These are phyloP conservation scores for Cucumis cinereus DNA, from an alignment of 306 rosid genomes.

Conservation along the genomic window DNA sequence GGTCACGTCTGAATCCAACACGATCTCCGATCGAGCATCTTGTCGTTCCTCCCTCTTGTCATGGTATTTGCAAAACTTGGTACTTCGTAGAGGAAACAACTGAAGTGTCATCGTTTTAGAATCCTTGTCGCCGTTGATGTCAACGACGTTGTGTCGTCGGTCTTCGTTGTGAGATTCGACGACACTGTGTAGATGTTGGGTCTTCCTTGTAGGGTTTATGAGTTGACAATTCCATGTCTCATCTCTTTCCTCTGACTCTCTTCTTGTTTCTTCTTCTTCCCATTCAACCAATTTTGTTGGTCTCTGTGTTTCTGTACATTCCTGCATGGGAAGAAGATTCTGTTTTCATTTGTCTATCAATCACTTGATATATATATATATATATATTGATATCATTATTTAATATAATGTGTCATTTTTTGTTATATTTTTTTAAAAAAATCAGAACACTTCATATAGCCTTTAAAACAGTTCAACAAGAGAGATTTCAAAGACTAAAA, in stretches of 20 bases:
- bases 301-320: background rate
- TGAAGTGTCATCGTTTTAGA: background rate
- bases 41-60: background rate
- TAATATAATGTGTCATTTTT: background rate
- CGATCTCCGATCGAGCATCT: background rate
- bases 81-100: slow-evolving; percentile 9
- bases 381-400: background rate
- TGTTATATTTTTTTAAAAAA: background rate
- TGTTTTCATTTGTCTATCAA: background rate
- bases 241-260: background rate
- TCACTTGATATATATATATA: background rate
- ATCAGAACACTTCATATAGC: background rate
- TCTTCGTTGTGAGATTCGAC: background rate
- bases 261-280: background rate
- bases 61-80: background rate
- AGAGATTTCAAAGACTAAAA: too few species aligned
- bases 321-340: background rate
- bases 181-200: background rate
- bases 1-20: background rate
- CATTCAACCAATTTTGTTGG: background rate
- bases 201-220: slow-evolving; percentile 1
- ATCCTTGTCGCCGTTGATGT: background rate
- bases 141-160: background rate
- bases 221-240: background rate
- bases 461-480: too few species aligned